Evolutionary conservation across 148 eudicot species (phyloP), one percentile per base, ranked within the genome.

Genomic region (Chenopodium album): DNA sequence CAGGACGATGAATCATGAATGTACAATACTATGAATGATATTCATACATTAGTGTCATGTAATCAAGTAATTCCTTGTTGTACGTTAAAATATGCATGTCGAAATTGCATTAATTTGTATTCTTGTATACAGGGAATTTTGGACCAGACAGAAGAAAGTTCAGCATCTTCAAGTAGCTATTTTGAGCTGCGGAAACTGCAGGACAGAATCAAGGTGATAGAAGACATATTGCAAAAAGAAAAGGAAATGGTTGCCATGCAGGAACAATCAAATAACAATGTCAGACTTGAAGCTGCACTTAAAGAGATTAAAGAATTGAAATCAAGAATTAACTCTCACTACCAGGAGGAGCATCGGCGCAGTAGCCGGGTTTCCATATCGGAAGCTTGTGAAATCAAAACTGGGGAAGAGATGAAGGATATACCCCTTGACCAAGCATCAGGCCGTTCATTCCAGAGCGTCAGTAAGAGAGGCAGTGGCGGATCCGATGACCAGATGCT

Each of bases 341-440:
- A 73, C 74, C 73, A 52, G 82, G 78, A 37, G 48, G 71, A 74
- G 73, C 79, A 68, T 75, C 87, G 56, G 71, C 76, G 41, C 65
- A 72, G 76, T 84, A 78, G 82, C 60, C 87, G 60, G 74, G 76
- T 85, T 63, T 73, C 85, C 59, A 85, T 81, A 68, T 85, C 89
- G 20, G 88, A 86, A 83, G 19, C 85, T 59, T 80, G 87, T 29
- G 92, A 88, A 78, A 84, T 75, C 48, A 87, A 79, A 74, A 88
- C 76, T 41, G 88, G 92, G 34, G 84, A 82, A 48, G 84, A 82
- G 67, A 91, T 92, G 91, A 96, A 94, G 85, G 99, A 96, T 80
- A 94, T 96, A 83, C 99, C 95, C 64, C 90, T 96, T 0, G 99
- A 96, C 87, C 88, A 91, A 59, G 88, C 83, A 72, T 92, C 98